phyloP scores from a whole-genome alignment of 306 rosid species.

The Clitoria ternatea region DNA sequence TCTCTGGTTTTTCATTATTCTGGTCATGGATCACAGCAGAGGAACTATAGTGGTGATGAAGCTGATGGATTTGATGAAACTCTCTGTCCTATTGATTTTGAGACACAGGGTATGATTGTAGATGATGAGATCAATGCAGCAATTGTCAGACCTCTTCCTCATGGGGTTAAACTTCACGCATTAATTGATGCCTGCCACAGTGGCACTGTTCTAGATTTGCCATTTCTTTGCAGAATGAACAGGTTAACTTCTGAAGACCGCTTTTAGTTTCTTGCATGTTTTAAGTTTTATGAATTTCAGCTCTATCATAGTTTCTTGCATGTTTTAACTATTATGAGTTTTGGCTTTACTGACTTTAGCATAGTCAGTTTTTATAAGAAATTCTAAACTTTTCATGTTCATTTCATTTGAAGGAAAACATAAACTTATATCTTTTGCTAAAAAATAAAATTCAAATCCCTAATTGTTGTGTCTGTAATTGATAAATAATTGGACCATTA shows the following conservation, averaged over 20 bases:
- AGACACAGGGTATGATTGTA: slow-evolving; percentile 99
- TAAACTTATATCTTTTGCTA: background rate
- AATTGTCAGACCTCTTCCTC: slow-evolving; percentile 81
- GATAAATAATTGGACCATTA: background rate
- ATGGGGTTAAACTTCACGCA: slow-evolving; percentile 88
- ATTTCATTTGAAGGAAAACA: background rate
- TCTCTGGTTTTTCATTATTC: slow-evolving; percentile 94
- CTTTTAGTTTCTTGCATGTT: slow-evolving; percentile 7
- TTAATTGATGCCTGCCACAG: slow-evolving; percentile 95
- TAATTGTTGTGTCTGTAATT: background rate
- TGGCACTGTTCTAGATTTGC: slow-evolving; percentile 95
- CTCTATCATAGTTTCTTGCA: slow-evolving; percentile 5
- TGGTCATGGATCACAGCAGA: slow-evolving; percentile 96
- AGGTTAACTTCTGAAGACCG: slow-evolving; percentile 50
- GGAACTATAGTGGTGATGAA: slow-evolving; percentile 86
- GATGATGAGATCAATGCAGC: slow-evolving; percentile 88
- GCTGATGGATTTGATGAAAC: slow-evolving; percentile 97
- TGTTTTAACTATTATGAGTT: slow-evolving; percentile 4
- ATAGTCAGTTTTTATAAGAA: background rate
- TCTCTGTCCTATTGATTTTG: slow-evolving; percentile 89
- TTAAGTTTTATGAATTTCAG: slow-evolving; percentile 1
- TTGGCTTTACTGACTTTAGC: slow-evolving; percentile 11
- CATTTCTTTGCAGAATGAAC: slow-evolving; percentile 93
- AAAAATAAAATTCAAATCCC: background rate
- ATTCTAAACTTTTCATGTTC: background rate